phyloP scores from a whole-genome alignment of 2,329 filamentous ascomycete species.

The Fusarium sacchari region DNA sequence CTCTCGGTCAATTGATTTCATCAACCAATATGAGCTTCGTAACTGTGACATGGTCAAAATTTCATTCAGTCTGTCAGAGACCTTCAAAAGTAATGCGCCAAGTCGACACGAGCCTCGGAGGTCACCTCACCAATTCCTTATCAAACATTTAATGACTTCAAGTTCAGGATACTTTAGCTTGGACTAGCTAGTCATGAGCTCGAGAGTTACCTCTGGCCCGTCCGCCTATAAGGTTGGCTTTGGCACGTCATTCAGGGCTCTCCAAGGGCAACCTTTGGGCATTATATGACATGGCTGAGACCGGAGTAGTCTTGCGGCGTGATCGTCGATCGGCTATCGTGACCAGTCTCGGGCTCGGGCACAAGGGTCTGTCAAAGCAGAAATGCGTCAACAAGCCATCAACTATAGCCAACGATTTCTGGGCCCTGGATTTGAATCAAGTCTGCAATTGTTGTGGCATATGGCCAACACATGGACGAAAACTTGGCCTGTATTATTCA shows the following conservation, averaged over 20 bases:
- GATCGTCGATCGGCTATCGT: constrained; percentile 45
- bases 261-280: not conserved
- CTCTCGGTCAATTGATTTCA: not conserved
- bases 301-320: constrained; percentile 15
- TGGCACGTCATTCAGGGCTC: constrained; percentile 31
- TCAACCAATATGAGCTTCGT: not conserved
- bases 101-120: not conserved
- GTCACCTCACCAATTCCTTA: not conserved
- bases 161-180: constrained; percentile 9
- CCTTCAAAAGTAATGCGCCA: not conserved
- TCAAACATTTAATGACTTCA: constrained; percentile 16
- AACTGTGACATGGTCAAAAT: not conserved
- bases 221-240: not conserved
- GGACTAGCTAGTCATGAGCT: constrained; percentile 28
- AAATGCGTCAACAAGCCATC: constrained; percentile 12
- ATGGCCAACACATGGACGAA: not conserved
- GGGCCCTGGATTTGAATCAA: not conserved
- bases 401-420: constrained; percentile 4
- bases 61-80: not conserved
- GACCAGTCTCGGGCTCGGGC: constrained; percentile 11
- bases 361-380: constrained; percentile 21
- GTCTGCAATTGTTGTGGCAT: not conserved
- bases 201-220: not conserved
- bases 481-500: not conserved
- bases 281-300: constrained; percentile 13